phyloP scores from a whole-genome alignment of 23 red algal species.

The Cyanidiococcus yangmingshanensis region DNA sequence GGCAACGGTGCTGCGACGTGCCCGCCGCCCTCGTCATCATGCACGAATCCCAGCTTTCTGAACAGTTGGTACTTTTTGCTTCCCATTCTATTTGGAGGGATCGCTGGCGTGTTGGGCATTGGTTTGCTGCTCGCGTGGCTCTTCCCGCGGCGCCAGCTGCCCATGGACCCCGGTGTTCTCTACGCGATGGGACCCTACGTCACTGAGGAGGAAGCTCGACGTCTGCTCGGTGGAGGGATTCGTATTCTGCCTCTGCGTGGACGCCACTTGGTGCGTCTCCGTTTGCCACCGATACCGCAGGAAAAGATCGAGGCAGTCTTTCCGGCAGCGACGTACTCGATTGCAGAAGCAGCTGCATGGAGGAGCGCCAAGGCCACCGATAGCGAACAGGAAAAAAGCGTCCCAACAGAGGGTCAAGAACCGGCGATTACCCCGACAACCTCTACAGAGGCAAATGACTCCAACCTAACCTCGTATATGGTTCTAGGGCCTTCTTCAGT shows the following conservation, averaged over 20 bases:
- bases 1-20: neutral
- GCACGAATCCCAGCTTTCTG: neutral
- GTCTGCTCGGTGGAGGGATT: neutral
- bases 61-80: conserved; percentile 12
- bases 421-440: neutral
- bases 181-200: neutral
- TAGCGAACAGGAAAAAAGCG: neutral
- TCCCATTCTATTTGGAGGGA: neutral
- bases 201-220: neutral
- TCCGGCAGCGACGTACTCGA: neutral
- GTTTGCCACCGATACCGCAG: neutral
- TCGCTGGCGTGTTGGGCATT: conserved; percentile 2
- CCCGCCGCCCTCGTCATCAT: neutral
- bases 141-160: neutral
- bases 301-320: conserved; percentile 12
- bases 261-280: neutral
- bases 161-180: neutral
- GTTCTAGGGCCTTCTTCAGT: neutral
- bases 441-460: neutral
- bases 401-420: neutral
- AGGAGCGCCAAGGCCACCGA: neutral
- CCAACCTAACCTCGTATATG: neutral
- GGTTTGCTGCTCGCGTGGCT: conserved; percentile 14
- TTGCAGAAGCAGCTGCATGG: neutral
- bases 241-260: conserved; percentile 2